phyloP scores from a whole-genome alignment of 805 yeast genomes.

The Kodamaea leandrae region DNA sequence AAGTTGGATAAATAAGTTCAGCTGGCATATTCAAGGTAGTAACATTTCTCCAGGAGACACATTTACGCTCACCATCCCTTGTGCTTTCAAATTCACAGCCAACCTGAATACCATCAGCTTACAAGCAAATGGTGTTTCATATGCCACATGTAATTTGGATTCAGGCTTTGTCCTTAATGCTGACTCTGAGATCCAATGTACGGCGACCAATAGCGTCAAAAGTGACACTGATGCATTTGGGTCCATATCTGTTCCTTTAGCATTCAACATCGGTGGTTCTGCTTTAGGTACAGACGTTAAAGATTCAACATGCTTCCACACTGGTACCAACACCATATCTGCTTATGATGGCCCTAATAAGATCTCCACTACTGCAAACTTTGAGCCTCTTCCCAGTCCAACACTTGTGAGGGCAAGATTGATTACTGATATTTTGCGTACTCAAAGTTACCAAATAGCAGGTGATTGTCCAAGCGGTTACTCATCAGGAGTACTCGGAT shows the following conservation, averaged over 20 bases:
- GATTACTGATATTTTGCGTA: constrained; percentile 3
- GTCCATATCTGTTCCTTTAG: constrained; percentile 18
- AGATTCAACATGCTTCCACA: constrained; percentile 16
- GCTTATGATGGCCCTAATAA: constrained; percentile 15
- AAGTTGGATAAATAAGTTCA: constrained; percentile 14
- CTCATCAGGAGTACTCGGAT: constrained; percentile 21
- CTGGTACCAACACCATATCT: constrained; percentile 21
- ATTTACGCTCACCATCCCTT: constrained; percentile 16
- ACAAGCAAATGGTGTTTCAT: constrained; percentile 9
- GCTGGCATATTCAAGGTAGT: constrained; percentile 12
- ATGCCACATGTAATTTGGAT: constrained; percentile 22
- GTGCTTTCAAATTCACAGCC: constrained; percentile 17
- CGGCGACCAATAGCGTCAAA: constrained; percentile 6
- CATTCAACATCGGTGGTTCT: constrained; percentile 18
- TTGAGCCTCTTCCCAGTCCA: not conserved
- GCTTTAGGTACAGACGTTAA: constrained; percentile 14
- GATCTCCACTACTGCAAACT: constrained; percentile 9
- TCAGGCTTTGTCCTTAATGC: constrained; percentile 11
- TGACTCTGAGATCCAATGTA: constrained; percentile 11
- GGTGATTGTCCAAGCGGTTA: constrained; percentile 22
- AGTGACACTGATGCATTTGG: constrained; percentile 9
- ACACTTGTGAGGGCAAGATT: not conserved
- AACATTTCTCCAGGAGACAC: constrained; percentile 17
- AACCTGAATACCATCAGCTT: constrained; percentile 9
- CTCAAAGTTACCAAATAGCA: constrained; percentile 12